phyloP scores from a whole-genome alignment of 1,139 yeast genomes.

The Pichiaceae sp. region DNA sequence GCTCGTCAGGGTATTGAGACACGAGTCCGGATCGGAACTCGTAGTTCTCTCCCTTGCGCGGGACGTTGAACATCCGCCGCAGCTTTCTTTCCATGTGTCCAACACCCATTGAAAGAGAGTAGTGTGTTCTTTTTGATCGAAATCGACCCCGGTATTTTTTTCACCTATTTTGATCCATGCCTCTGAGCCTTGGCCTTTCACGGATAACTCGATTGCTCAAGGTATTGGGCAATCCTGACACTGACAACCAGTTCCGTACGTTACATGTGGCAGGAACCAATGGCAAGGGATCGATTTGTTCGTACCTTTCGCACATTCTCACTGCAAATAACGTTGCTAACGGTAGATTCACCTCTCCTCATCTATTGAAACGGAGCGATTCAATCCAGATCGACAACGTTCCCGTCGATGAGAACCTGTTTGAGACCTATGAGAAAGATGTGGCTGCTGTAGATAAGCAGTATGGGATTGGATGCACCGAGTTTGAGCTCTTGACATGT shows the following conservation, averaged over 20 bases:
- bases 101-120: conserved; percentile 2
- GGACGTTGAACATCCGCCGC: conserved; percentile 48
- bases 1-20: conserved; percentile 86
- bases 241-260: conserved; percentile 35
- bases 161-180: conserved; percentile 22
- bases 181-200: conserved; percentile 55
- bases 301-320: conserved; percentile 62
- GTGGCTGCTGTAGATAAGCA: conserved; percentile 31
- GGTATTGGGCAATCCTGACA: conserved; percentile 21
- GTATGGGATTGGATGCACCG: conserved; percentile 58
- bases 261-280: conserved; percentile 91
- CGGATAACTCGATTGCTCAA: conserved; percentile 8
- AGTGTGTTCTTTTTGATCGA: too few relatives aligned
- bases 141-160: too few relatives aligned
- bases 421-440: conserved; percentile 33
- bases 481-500: conserved; percentile 78
- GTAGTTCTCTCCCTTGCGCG: conserved; percentile 69
- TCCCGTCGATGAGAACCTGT: conserved; percentile 42
- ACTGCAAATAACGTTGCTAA: conserved; percentile 39
- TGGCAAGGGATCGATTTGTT: conserved; percentile 88
- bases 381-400: conserved; percentile 59
- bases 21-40: conserved; percentile 87
- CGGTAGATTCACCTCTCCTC: conserved; percentile 88
- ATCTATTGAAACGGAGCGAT: conserved; percentile 64
- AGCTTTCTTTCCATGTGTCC: conserved; percentile 35